Evolutionary conservation across 2,329 filamentous ascomycete genomes (phyloP).

Genomic region (Nothomitra cinnamomea): DNA sequence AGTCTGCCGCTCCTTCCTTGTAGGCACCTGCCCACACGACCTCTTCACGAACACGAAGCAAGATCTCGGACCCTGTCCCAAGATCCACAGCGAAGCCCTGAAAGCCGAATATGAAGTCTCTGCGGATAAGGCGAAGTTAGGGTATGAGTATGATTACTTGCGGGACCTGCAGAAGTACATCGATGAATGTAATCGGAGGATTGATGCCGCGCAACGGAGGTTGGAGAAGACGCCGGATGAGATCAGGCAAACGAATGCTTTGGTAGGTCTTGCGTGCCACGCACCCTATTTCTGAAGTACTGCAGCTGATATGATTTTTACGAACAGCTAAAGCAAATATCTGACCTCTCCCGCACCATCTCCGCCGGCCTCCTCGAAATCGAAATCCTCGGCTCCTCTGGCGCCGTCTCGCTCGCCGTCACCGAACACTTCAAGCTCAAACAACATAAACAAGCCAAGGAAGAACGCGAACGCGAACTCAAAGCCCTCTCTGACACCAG

Average conservation of each 20-base stretch:
- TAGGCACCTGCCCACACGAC: conserved; percentile 89
- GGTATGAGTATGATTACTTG: conserved; percentile 94
- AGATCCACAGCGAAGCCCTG: conserved; percentile 72
- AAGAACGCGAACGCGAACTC: conserved; percentile 71
- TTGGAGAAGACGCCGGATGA: conserved; percentile 97
- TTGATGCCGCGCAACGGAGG: conserved; percentile 74
- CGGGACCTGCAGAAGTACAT: conserved; percentile 93
- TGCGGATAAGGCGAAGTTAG: conserved; percentile 58
- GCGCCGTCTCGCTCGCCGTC: conserved; percentile 63
- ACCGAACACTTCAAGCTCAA: conserved; percentile 79
- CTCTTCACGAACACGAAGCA: conserved; percentile 99
- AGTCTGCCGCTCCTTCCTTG: conserved; percentile 87
- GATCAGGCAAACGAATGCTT: conserved; percentile 80
- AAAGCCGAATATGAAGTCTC: conserved; percentile 78
- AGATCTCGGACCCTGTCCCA: conserved; percentile 78
- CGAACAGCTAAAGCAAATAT: conserved; percentile 60
- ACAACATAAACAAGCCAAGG: conserved; percentile 63
- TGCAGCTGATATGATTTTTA: neutral
- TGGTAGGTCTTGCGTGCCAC: conserved; percentile 31
- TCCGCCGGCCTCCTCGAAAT: conserved; percentile 73
- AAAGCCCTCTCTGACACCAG: conserved; percentile 83
- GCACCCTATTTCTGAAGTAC: conserved; percentile 2
- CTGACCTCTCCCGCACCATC: conserved; percentile 62
- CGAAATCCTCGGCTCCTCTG: conserved; percentile 65
- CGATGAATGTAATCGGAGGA: conserved; percentile 86